phyloP scores from a whole-genome alignment of 768 basidiomycete species.

The Kwoniella bestiolae region DNA sequence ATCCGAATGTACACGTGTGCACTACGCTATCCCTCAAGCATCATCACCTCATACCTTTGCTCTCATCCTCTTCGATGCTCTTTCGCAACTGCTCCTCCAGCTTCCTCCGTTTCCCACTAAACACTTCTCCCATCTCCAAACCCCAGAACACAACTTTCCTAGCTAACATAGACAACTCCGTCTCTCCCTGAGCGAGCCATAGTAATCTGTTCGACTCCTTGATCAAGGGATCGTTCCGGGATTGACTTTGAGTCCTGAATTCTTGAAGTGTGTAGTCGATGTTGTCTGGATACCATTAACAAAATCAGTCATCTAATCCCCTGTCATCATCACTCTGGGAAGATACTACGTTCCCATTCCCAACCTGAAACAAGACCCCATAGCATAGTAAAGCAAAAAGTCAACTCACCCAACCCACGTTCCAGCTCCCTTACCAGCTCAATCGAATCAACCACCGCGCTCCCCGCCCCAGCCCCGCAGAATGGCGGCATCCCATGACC shows the following conservation, averaged over 20 bases:
- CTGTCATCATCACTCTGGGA: too few relatives aligned
- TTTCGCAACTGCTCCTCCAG: background rate
- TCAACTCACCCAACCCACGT: background rate
- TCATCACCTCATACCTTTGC: too few relatives aligned
- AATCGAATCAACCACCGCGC: constrained; percentile 31
- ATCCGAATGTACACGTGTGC: too few relatives aligned
- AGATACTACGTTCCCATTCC: too few relatives aligned
- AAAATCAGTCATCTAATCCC: too few relatives aligned
- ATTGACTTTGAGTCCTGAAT: constrained; percentile 10
- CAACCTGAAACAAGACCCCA: too few relatives aligned
- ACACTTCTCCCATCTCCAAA: constrained; percentile 16
- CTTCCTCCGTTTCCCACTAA: constrained; percentile 1
- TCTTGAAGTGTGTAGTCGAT: background rate
- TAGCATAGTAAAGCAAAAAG: too few relatives aligned
- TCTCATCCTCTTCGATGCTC: background rate
- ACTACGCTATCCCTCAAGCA: too few relatives aligned
- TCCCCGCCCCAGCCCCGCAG: constrained; percentile 32
- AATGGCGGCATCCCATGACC: constrained; percentile 35
- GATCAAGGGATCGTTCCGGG: constrained; percentile 26
- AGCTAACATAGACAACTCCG: background rate
- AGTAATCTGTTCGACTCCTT: constrained; percentile 16
- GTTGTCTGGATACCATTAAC: too few relatives aligned
- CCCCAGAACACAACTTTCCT: constrained; percentile 19
- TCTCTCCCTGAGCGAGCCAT: constrained; percentile 34
- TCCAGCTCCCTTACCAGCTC: constrained; percentile 15